phyloP scores from a whole-genome alignment of 192 early-diverging fungal genomes.

The Mortierella claussenii region DNA sequence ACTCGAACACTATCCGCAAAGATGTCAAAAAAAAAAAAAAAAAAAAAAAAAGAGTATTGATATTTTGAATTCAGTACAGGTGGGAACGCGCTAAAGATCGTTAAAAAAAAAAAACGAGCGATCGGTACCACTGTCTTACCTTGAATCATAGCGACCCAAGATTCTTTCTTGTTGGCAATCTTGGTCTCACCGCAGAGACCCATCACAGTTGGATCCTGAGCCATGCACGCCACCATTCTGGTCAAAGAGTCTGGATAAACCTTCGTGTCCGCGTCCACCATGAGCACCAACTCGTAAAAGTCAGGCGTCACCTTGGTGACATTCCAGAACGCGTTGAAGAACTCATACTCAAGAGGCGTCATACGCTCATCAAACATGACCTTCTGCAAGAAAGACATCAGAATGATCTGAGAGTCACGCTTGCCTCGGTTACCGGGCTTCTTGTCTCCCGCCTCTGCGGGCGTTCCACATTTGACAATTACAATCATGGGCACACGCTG shows the following conservation, averaged over 20 bases:
- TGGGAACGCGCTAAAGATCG: too few species aligned
- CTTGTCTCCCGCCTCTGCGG: slow-evolving; percentile 67
- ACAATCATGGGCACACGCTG: slow-evolving; percentile 76
- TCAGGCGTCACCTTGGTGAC: slow-evolving; percentile 76
- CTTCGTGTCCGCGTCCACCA: slow-evolving; percentile 78
- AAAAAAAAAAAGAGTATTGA: slow-evolving; percentile 5
- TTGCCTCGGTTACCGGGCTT: slow-evolving; percentile 91
- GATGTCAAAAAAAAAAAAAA: slow-evolving; percentile 46
- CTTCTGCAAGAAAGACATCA: slow-evolving; percentile 93
- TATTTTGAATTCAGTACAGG: too few species aligned
- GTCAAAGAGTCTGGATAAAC: slow-evolving; percentile 67
- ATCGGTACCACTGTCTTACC: too few species aligned
- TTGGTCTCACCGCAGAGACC: slow-evolving; percentile 75
- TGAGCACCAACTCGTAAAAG: slow-evolving; percentile 77
- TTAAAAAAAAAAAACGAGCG: too few species aligned
- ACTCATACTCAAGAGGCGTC: slow-evolving; percentile 81
- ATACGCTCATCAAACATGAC: slow-evolving; percentile 84
- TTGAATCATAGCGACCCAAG: slow-evolving; percentile 76
- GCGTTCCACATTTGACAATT: slow-evolving; percentile 81
- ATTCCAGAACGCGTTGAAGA: slow-evolving; percentile 78
- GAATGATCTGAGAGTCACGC: slow-evolving; percentile 92
- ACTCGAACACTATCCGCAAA: slow-evolving; percentile 63
- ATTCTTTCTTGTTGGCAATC: slow-evolving; percentile 74
- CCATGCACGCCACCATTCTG: slow-evolving; percentile 65
- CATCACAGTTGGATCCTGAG: slow-evolving; percentile 68